Percentiles rank a stretch among this genome's conserved stretches.
phyloP scores from a whole-genome alignment of 2,329 filamentous ascomycete species.

The Albophoma yamanashiensis region DNA sequence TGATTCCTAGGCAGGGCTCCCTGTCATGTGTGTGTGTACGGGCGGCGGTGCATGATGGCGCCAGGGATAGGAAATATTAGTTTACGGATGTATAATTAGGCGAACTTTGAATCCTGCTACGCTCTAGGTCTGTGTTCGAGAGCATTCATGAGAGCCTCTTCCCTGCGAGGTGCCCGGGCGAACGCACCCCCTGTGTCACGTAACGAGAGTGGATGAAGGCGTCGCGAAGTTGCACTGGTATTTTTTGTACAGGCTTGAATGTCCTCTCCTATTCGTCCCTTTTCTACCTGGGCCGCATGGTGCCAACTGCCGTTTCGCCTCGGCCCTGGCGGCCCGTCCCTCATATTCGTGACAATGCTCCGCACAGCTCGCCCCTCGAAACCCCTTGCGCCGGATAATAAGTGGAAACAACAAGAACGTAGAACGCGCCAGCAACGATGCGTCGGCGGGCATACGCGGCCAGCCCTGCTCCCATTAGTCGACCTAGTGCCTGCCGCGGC shows the following conservation, averaged over 20 bases:
- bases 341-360: neutral
- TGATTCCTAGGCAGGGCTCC: neutral
- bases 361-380: neutral
- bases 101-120: neutral
- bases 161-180: neutral
- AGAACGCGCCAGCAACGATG: neutral
- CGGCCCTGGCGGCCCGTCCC: neutral
- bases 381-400: neutral
- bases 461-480: neutral
- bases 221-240: neutral
- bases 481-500: conserved; percentile 37
- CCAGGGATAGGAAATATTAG: neutral
- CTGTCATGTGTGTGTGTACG: no score
- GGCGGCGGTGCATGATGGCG: neutral
- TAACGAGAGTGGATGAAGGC: neutral
- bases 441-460: neutral
- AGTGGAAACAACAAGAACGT: no score
- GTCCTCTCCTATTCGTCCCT: no score
- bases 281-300: neutral
- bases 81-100: neutral
- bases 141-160: neutral
- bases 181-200: neutral
- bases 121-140: neutral
- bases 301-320: neutral
- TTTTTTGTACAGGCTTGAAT: neutral